Conservation (phyloP, 371 early-diverging fungal species). For the Actinomortierella ambigua region DNA sequence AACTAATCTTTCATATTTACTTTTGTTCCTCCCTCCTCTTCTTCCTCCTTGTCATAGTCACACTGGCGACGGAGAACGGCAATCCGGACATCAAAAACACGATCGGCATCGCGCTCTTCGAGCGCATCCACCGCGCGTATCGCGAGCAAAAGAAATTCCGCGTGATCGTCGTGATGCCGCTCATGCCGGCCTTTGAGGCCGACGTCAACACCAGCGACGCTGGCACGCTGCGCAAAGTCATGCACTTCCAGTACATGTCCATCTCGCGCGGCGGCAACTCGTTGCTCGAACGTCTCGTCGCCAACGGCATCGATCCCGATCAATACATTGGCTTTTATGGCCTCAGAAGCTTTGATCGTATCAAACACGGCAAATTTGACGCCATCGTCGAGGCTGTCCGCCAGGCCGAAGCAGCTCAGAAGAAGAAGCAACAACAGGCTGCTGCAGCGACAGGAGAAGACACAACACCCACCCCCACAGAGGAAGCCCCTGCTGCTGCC, state of each 20-base stretch:
- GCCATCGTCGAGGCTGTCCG: conserved; percentile 32
- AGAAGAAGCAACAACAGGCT: neutral
- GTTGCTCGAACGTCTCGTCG: conserved; percentile 63
- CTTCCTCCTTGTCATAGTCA: conserved; percentile 50
- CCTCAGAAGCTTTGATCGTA: conserved; percentile 74
- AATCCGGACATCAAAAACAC: conserved; percentile 72
- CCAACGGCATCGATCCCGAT: conserved; percentile 70
- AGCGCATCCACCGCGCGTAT: conserved; percentile 82
- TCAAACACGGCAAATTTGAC: conserved; percentile 45
- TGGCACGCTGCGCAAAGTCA: conserved; percentile 76
- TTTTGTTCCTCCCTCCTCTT: neutral
- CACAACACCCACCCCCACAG: neutral
- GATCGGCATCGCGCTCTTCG: conserved; percentile 79
- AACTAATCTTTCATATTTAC: neutral
- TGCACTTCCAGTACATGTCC: conserved; percentile 87
- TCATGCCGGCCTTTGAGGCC: conserved; percentile 92
- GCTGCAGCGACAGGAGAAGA: neutral
- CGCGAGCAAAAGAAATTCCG: conserved; percentile 73
- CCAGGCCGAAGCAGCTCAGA: conserved; percentile 11
- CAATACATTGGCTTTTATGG: conserved; percentile 82
- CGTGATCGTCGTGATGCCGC: conserved; percentile 89
- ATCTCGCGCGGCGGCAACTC: conserved; percentile 81
- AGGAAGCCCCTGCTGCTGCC: neutral
- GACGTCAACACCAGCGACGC: conserved; percentile 80
- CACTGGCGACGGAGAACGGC: conserved; percentile 63